Percentiles rank a stretch among this genome's conserved stretches.
Evolutionary conservation across 768 basidiomycete genomes (phyloP).

Genomic region (Ramaria rubella): DNA sequence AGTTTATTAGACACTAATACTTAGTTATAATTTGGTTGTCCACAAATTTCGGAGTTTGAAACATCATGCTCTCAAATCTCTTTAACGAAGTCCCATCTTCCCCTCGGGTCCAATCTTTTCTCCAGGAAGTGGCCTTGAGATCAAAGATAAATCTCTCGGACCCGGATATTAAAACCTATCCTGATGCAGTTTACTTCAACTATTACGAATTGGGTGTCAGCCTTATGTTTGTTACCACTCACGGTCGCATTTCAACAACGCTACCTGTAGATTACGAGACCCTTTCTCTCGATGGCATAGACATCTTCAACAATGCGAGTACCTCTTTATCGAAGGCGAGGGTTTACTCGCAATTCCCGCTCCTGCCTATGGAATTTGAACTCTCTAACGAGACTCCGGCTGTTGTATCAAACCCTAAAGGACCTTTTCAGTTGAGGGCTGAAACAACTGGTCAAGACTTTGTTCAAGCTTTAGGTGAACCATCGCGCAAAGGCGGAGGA

Average conservation of each 20-base stretch:
- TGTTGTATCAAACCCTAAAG: slow-evolving; percentile 27
- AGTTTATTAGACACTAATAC: neutral
- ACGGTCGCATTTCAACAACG: slow-evolving; percentile 51
- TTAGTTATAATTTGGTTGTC: neutral
- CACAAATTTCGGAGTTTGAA: too few relatives aligned
- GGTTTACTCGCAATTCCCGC: slow-evolving; percentile 52
- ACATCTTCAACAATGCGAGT: slow-evolving; percentile 67
- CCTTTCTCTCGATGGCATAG: slow-evolving; percentile 62
- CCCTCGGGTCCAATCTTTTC: neutral
- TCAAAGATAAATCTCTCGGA: slow-evolving; percentile 8
- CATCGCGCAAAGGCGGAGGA: slow-evolving; percentile 86
- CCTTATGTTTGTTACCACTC: slow-evolving; percentile 62
- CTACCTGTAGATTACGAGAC: slow-evolving; percentile 38
- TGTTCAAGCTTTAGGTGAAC: slow-evolving; percentile 72
- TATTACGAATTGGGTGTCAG: slow-evolving; percentile 77
- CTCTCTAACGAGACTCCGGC: slow-evolving; percentile 26
- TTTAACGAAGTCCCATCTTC: neutral
- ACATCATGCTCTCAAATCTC: slow-evolving; percentile 1
- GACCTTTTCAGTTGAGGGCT: slow-evolving; percentile 36
- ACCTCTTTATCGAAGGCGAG: slow-evolving; percentile 19
- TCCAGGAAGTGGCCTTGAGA: neutral
- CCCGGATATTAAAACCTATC: slow-evolving; percentile 73
- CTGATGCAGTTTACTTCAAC: slow-evolving; percentile 84
- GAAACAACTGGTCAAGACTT: slow-evolving; percentile 72
- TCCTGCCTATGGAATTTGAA: slow-evolving; percentile 44